Conservation (phyloP, 441 rosid genomes). For the Gossypium trilobum region DNA sequence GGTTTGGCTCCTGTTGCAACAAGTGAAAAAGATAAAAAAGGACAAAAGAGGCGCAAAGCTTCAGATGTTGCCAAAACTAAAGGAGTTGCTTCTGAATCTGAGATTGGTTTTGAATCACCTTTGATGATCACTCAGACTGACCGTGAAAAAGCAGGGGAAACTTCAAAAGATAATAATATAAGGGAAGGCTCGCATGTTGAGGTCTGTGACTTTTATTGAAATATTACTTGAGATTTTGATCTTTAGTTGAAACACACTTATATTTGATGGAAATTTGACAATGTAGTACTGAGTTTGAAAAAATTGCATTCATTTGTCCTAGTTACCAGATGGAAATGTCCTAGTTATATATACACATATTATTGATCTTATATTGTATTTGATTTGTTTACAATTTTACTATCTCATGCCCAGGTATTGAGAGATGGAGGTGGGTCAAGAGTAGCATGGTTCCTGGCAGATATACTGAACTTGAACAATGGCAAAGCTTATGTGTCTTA, state of each 20-base stretch:
- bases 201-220: conserved; percentile 31
- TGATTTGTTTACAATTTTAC: conserved; percentile 9
- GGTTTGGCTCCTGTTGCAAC: conserved; percentile 29
- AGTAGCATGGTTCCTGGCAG: conserved; percentile 81
- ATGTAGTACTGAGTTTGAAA: not conserved
- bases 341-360: not conserved
- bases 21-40: conserved; percentile 36
- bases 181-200: conserved; percentile 78
- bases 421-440: conserved; percentile 58
- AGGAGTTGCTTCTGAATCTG: conserved; percentile 40
- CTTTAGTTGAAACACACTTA: not conserved
- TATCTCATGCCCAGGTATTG: conserved; percentile 45
- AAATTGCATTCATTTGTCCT: not conserved
- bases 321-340: not conserved
- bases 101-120: conserved; percentile 31
- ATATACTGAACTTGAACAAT: conserved; percentile 58
- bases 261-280: not conserved
- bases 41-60: conserved; percentile 33
- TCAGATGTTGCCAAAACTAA: conserved; percentile 35
- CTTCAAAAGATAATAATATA: conserved; percentile 35
- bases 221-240: not conserved
- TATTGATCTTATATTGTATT: not conserved
- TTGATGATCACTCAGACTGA: conserved; percentile 26
- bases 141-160: conserved; percentile 28
- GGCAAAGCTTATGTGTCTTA: conserved; percentile 72